A percentile compares a stretch with the other conserved stretches of the same genome.
Conservation (phyloP, 495 filamentous ascomycete species). For the Aspergillus nanangensis region DNA sequence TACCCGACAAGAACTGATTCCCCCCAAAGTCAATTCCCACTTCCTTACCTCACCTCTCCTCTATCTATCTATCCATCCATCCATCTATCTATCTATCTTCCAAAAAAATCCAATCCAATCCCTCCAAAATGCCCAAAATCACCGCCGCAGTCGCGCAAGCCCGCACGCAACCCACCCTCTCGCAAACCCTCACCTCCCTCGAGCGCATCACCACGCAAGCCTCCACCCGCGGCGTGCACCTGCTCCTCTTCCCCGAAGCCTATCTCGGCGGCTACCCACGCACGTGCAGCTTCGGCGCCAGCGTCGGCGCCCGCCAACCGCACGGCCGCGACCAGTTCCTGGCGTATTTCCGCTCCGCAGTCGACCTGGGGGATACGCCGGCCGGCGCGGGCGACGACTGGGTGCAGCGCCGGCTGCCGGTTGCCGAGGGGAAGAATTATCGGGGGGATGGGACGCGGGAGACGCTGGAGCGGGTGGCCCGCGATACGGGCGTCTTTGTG, state of each 20-base stretch:
- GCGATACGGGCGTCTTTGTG: slow-evolving; percentile 74
- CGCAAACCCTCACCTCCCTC: slow-evolving; percentile 63
- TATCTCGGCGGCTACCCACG: slow-evolving; percentile 92
- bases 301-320: slow-evolving; percentile 62
- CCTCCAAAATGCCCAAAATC: slow-evolving; percentile 41
- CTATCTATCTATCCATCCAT: background rate
- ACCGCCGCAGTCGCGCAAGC: slow-evolving; percentile 75
- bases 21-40: background rate
- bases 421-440: slow-evolving; percentile 38
- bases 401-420: slow-evolving; percentile 57
- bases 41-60: background rate
- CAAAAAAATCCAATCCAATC: background rate
- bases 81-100: background rate
- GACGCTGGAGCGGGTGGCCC: slow-evolving; percentile 66
- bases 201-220: slow-evolving; percentile 45
- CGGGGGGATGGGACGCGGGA: slow-evolving; percentile 88
- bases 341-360: slow-evolving; percentile 68
- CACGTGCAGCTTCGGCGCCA: slow-evolving; percentile 70
- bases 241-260: slow-evolving; percentile 89
- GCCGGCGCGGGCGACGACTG: slow-evolving; percentile 68
- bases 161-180: slow-evolving; percentile 60
- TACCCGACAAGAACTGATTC: background rate
- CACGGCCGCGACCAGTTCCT: slow-evolving; percentile 81
- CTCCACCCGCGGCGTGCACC: slow-evolving; percentile 50
- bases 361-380: slow-evolving; percentile 86